phyloP scores from a whole-genome alignment of 768 basidiomycete genomes.

The Amanita pseudoporphyria region DNA sequence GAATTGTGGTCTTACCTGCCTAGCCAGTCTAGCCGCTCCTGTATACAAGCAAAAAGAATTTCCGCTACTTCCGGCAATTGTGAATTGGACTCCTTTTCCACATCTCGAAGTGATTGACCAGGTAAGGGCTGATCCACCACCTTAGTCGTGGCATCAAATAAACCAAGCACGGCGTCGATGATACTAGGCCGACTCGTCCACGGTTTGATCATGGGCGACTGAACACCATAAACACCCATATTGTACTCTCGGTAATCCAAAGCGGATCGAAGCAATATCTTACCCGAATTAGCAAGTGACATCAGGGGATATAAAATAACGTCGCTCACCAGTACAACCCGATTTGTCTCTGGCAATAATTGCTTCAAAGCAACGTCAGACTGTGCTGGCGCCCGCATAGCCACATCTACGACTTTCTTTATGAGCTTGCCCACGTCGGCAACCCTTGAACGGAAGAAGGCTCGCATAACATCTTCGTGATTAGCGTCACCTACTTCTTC shows the following conservation, averaged over 20 bases:
- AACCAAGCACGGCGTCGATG: slow-evolving; percentile 56
- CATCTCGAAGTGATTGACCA: slow-evolving; percentile 16
- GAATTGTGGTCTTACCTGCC: slow-evolving; percentile 31
- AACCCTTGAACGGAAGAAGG: slow-evolving; percentile 72
- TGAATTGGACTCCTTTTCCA: slow-evolving; percentile 28
- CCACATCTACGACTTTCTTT: slow-evolving; percentile 45
- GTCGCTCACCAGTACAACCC: slow-evolving; percentile 52
- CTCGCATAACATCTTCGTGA: slow-evolving; percentile 70
- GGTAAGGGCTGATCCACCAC: slow-evolving; percentile 30
- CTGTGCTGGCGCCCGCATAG: slow-evolving; percentile 32
- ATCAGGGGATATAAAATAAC: background rate
- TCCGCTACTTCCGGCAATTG: slow-evolving; percentile 62
- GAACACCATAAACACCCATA: slow-evolving; percentile 67
- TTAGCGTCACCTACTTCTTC: slow-evolving; percentile 39
- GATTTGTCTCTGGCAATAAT: slow-evolving; percentile 58
- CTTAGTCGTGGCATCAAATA: slow-evolving; percentile 62
- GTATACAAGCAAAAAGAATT: slow-evolving; percentile 52
- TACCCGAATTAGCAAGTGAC: slow-evolving; percentile 1
- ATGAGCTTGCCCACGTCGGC: slow-evolving; percentile 59
- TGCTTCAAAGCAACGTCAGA: slow-evolving; percentile 32
- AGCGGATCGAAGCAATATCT: slow-evolving; percentile 70
- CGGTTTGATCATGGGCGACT: slow-evolving; percentile 56
- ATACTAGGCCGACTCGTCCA: slow-evolving; percentile 74
- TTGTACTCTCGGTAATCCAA: slow-evolving; percentile 69
- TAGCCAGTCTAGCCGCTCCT: slow-evolving; percentile 64